A percentile compares a stretch with the other conserved stretches of the same genome.
These are phyloP conservation scores for Pyrenochaeta sp. DNA, from an alignment of 2,329 filamentous ascomycete genomes.

Conservation along the genomic window DNA sequence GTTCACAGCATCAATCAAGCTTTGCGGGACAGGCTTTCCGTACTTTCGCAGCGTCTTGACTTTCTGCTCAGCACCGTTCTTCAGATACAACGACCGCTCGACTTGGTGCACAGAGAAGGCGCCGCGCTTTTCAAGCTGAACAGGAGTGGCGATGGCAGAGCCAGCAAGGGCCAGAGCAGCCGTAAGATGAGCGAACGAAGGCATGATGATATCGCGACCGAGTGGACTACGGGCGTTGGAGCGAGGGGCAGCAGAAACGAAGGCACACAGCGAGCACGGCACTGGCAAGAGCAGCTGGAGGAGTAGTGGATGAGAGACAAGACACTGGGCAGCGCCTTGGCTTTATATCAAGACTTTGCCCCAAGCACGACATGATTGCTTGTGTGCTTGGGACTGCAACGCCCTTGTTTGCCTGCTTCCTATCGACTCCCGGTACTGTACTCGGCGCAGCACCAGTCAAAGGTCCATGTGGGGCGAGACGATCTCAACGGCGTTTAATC, in stretches of 20 bases:
- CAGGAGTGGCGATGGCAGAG: constrained; percentile 35
- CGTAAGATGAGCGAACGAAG: constrained; percentile 40
- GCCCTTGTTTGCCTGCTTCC: constrained; percentile 7
- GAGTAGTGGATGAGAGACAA: constrained; percentile 21
- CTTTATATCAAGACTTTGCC: constrained; percentile 38
- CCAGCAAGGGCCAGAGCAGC: constrained; percentile 40
- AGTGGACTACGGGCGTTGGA: constrained; percentile 10
- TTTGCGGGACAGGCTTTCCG: constrained; percentile 36
- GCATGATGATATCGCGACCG: constrained; percentile 34
- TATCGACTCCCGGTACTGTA: constrained; percentile 12
- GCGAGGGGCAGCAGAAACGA: constrained; percentile 19
- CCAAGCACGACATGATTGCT: constrained; percentile 15
- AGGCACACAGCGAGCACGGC: too few species aligned
- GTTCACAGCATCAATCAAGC: constrained; percentile 41
- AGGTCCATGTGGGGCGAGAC: constrained; percentile 19
- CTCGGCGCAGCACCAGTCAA: constrained; percentile 9
- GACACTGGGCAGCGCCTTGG: constrained; percentile 23
- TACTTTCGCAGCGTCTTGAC: constrained; percentile 52
- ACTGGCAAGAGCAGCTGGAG: too few species aligned
- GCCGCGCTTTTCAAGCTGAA: constrained; percentile 37
- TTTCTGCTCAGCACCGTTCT: constrained; percentile 49
- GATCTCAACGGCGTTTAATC: constrained; percentile 37
- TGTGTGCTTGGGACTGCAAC: constrained; percentile 16
- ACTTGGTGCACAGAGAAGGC: constrained; percentile 44
- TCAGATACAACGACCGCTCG: constrained; percentile 35